Evolutionary conservation across 371 early-diverging fungal genomes (phyloP), one percentile per base, ranked within the genome.

Genomic region (Blakeslea trispora): DNA sequence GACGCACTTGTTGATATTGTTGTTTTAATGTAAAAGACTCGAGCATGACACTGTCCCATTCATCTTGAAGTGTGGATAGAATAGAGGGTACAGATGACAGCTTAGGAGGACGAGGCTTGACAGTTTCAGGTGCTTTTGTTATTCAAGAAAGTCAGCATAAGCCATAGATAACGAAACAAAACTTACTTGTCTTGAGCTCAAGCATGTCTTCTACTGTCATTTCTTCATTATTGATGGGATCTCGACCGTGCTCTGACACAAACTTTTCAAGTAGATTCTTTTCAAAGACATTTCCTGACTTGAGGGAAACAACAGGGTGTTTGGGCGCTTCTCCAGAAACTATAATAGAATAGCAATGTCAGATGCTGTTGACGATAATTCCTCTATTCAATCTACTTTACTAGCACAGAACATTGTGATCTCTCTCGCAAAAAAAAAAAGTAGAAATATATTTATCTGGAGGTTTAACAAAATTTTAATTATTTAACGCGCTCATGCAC

Each of bases 31-130:
- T 86, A 61, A 89, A 92, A 2, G 93, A 90, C 73, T 96, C 98
- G 35, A 98, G 81, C 85, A 97, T 93, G 9, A 93, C 75, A 39
- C 92, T 81, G 65, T 97, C 97, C 94, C 94, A 97, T 67, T 96
- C 96, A 69, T 91, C 91, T 65, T 97, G 97, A 49, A 97, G 85
- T 2, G 88, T 75, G 17, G 89, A 77, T n/a, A 98, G 80, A 34
- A 96, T 77, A 22, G 95, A 88, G 13, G 97, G 98, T 37, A 97
- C 84, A 42, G 96, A 96, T 23, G 93, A 91, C 57, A 91, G 75
- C 32, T 91, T 87, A 9, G 97, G 94, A 31, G 93, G 92, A 22
- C 95, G 87, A 32, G 97, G 97, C 60, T 83, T 86, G 39, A 93
- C 89, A 3, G 81, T 79, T 55, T 85, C 81, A 19, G 84, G 82